Evolutionary conservation across 139 green algal species (phyloP), one percentile per base, ranked within the genome.

Genomic region (Micractinium sp.): DNA sequence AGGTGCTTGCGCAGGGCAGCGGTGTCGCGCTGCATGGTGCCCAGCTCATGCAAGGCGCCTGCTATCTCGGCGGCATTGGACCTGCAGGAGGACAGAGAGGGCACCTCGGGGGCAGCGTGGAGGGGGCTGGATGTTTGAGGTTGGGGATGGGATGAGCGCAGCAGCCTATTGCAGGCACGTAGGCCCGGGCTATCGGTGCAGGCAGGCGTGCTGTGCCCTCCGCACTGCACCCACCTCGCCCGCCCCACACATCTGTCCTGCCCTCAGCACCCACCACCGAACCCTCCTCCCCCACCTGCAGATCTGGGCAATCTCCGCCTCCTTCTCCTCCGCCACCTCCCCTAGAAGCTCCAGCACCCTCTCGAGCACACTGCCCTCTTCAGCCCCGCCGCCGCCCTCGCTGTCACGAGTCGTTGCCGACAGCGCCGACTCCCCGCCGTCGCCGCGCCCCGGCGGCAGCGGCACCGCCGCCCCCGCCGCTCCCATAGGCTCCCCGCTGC

Each of bases 61-160:
- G 93, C 91, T 71, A 97, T 97, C 60, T 96, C 94, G 67, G 91
- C 86, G 9, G 94, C 93, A 60, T 95, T 93, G 1, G 81, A 78
- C 83, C 88, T 92, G 87, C 73, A 35, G 25, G 20, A 13, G 2
- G 69, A 76, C 71, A 77, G 16, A 36, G 14, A 38, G 71, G 31
- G 16, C 31, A 77, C 71, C 33, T 20, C 71, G 1, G 7, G 47
- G 25, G 25, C 22, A 75, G 67, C 22, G 7, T n/a, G 74, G 33
- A 53, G 7, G 47, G 47, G 47, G 7, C 7, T 5, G 47, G 47
- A 56, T 5, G 47, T 66, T 66, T 66, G 14, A 71, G 63, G 63
- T 71, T 31, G 16, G 63, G 47, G 47, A 9, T 9, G 47, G 5
- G 47, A 56, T 9, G 47, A 5, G 47, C 9, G 47, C n/a, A n/a